phyloP scores from a whole-genome alignment of 805 yeast genomes.

The Wickerhamomyces rabaulensis region DNA sequence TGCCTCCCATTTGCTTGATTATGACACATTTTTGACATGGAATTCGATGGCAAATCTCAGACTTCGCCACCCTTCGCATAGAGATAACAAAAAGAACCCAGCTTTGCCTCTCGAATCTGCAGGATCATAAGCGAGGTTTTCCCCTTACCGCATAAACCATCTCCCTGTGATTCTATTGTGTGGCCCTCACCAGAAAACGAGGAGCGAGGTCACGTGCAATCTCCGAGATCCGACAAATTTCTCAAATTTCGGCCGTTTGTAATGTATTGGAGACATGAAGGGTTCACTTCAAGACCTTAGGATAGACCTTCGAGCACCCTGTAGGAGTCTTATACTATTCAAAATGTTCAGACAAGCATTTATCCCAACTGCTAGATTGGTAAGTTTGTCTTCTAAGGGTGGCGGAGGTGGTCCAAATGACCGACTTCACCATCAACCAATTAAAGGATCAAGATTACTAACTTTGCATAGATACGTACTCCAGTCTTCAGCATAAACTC shows the following conservation, averaged over 20 bases:
- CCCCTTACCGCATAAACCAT: not conserved
- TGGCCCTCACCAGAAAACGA: not conserved
- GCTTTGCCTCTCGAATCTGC: too few relatives aligned
- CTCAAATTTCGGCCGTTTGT: not conserved
- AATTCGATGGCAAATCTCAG: not conserved
- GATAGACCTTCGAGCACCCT: not conserved
- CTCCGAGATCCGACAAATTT: not conserved
- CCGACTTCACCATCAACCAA: not conserved
- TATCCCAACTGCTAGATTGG: conserved; percentile 1
- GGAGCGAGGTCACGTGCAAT: not conserved
- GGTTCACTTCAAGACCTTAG: not conserved
- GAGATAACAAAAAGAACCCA: too few relatives aligned
- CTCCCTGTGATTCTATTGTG: not conserved
- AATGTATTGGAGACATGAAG: not conserved
- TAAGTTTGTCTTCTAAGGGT: not conserved
- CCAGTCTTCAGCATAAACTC: conserved; percentile 9
- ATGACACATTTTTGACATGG: not conserved
- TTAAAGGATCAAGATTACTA: conserved; percentile 1
- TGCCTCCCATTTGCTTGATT: too few relatives aligned
- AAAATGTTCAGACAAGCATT: conserved; percentile 6
- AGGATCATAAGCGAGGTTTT: not conserved
- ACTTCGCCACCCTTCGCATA: not conserved
- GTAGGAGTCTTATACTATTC: not conserved
- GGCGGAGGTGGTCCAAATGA: not conserved
- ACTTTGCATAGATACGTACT: conserved; percentile 5